Conservation (phyloP, 2,329 filamentous ascomycete species). For the Talaromyces sp. region DNA sequence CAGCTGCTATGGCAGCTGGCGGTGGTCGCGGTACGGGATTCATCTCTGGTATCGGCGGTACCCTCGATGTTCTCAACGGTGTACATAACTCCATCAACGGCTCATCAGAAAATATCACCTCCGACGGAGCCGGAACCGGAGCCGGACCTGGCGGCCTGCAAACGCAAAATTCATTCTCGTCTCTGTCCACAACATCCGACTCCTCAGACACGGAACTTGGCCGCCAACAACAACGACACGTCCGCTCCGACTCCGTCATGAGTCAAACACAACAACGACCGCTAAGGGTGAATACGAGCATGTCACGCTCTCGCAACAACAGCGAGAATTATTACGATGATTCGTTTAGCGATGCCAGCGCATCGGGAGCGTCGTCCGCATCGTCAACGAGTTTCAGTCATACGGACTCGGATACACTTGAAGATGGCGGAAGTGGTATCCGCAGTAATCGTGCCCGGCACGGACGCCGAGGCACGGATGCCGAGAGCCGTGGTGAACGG, state of each 20-base stretch:
- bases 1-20: slow-evolving; percentile 94
- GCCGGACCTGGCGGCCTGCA: slow-evolving; percentile 22
- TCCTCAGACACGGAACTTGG: slow-evolving; percentile 42
- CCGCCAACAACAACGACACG: slow-evolving; percentile 18
- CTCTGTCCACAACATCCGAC: slow-evolving; percentile 31
- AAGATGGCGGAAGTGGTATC: slow-evolving; percentile 21
- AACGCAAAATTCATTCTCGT: slow-evolving; percentile 20
- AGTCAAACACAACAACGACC: slow-evolving; percentile 34
- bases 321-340: slow-evolving; percentile 34
- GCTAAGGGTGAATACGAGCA: slow-evolving; percentile 41
- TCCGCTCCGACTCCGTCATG: slow-evolving; percentile 16
- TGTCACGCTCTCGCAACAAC: slow-evolving; percentile 26
- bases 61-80: slow-evolving; percentile 42
- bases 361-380: slow-evolving; percentile 36
- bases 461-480: slow-evolving; percentile 37
- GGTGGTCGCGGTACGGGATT: slow-evolving; percentile 80
- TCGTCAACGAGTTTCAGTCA: slow-evolving; percentile 39
- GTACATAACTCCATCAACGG: slow-evolving; percentile 27
- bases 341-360: slow-evolving; percentile 38
- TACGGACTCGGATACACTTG: slow-evolving; percentile 33
- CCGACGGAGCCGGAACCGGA: background rate
- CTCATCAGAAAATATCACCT: background rate
- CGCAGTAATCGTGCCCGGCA: slow-evolving; percentile 32
- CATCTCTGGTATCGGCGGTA: slow-evolving; percentile 52
- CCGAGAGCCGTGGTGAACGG: slow-evolving; percentile 36